Conservation (phyloP, 2,329 filamentous ascomycete species). For the Talaromyces sp. region DNA sequence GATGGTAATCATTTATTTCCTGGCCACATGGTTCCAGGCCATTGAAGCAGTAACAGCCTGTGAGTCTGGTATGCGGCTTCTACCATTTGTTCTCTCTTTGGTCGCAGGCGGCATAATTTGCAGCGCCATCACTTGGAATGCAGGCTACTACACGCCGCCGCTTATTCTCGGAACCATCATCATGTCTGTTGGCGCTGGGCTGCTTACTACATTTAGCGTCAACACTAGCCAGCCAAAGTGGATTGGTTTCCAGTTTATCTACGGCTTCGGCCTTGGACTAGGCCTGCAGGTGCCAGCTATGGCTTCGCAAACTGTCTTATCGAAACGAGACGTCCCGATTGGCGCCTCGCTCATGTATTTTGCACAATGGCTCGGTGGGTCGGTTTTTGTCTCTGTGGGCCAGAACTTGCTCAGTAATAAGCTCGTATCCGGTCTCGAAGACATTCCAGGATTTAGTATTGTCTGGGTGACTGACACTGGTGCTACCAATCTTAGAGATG, state of each 20-base stretch:
- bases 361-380: conserved; percentile 5
- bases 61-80: background rate
- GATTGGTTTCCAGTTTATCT: background rate
- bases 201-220: conserved; percentile 33
- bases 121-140: background rate
- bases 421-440: conserved; percentile 14
- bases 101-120: background rate
- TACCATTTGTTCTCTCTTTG: background rate
- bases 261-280: background rate
- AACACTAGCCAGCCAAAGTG: conserved; percentile 15
- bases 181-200: conserved; percentile 27
- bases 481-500: background rate
- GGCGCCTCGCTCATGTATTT: background rate
- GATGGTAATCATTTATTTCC: background rate
- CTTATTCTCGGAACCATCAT: conserved; percentile 28
- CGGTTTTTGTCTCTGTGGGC: conserved; percentile 23
- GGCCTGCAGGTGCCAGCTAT: background rate
- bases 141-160: conserved; percentile 28
- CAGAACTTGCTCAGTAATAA: conserved; percentile 31
- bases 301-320: background rate
- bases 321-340: background rate
- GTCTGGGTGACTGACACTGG: background rate
- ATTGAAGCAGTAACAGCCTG: background rate
- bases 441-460: background rate
- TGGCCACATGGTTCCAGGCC: background rate